Conservation (phyloP, 306 rosid genomes). For the Rosa chinensis region DNA sequence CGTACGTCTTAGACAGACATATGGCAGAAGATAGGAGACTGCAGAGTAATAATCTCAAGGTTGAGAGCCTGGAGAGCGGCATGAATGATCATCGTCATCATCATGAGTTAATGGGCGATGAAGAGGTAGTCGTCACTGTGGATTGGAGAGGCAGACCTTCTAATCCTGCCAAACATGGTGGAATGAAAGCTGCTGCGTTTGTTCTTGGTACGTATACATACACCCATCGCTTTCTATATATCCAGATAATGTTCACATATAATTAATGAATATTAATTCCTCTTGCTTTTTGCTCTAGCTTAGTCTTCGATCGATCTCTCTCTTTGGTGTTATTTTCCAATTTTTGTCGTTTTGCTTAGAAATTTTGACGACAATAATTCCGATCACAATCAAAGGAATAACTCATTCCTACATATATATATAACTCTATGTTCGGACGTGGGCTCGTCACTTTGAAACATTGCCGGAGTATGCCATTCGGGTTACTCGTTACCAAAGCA, state of each 20-base stretch:
- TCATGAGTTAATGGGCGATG: slow-evolving; percentile 9
- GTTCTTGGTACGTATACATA: slow-evolving; percentile 53
- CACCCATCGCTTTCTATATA: not conserved
- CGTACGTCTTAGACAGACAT: not conserved
- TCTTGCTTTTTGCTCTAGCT: not conserved
- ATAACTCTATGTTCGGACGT: not conserved
- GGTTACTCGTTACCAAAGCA: not conserved
- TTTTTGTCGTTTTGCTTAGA: not conserved
- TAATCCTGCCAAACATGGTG: slow-evolving; percentile 61
- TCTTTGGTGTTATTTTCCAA: not conserved
- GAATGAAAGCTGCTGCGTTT: slow-evolving; percentile 64
- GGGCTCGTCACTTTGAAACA: not conserved
- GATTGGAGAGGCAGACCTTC: slow-evolving; percentile 96
- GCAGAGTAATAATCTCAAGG: not conserved
- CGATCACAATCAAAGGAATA: not conserved
- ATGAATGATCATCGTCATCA: not conserved
- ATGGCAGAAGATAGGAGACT: slow-evolving; percentile 6
- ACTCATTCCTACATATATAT: not conserved
- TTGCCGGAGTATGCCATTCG: not conserved
- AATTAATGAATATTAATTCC: not conserved
- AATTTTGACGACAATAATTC: not conserved
- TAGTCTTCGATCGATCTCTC: not conserved
- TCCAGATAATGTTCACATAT: not conserved
- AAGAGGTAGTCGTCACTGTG: slow-evolving; percentile 34
- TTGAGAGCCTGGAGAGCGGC: slow-evolving; percentile 13